Conservation (phyloP, 331 rosid species). For the Quercus phellos region DNA sequence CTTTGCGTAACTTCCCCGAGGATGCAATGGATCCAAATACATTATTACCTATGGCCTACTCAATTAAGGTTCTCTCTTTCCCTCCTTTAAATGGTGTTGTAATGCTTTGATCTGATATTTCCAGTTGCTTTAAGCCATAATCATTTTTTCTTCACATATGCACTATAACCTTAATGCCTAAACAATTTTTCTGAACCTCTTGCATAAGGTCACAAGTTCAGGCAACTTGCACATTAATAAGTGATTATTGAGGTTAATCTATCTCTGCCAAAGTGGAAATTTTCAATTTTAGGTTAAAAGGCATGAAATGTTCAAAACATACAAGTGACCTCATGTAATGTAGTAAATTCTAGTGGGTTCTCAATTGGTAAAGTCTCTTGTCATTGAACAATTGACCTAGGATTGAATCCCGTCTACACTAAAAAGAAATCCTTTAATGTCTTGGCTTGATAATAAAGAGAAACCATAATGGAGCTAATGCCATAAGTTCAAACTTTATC, state of each 20-base stretch:
- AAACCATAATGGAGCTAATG: too few species aligned
- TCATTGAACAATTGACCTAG: too few species aligned
- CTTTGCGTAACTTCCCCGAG: constrained; percentile 87
- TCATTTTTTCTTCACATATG: background rate
- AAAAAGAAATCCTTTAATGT: too few species aligned
- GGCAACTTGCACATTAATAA: background rate
- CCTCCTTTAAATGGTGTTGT: background rate
- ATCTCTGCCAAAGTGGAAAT: background rate
- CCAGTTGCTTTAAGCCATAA: background rate
- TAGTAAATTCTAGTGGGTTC: too few species aligned
- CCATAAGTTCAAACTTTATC: too few species aligned
- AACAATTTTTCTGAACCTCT: background rate
- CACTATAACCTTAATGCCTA: background rate
- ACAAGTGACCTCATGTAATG: background rate
- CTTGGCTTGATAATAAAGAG: too few species aligned
- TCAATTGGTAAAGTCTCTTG: too few species aligned
- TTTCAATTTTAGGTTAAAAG: background rate
- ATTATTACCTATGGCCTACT: constrained; percentile 81
- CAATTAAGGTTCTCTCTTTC: constrained; percentile 63
- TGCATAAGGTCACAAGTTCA: background rate
- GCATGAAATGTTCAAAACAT: background rate
- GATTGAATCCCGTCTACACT: too few species aligned
- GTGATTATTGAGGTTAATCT: background rate
- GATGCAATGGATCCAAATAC: constrained; percentile 93
- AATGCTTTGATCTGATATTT: background rate